Evolutionary conservation across 805 yeast genomes (phyloP).

Genomic region (Cyberlindnera saturnus): DNA sequence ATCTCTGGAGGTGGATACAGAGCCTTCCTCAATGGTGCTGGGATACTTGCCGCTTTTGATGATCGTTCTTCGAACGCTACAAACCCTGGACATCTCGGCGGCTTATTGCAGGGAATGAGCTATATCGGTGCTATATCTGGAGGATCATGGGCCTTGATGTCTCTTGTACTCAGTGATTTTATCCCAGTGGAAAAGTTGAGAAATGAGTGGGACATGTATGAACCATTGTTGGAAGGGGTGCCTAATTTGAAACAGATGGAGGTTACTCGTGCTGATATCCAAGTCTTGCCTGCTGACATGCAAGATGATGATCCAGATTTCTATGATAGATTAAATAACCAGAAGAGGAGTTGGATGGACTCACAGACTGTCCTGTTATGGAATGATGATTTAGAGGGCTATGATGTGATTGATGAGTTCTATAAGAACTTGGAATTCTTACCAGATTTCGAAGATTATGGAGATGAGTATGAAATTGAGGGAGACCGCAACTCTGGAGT

Average conservation of each 20-base stretch:
- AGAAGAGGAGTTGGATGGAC: slow-evolving; percentile 5
- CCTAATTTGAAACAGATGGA: slow-evolving; percentile 43
- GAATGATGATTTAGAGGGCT: slow-evolving; percentile 4
- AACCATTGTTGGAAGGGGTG: slow-evolving; percentile 49
- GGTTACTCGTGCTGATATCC: slow-evolving; percentile 24
- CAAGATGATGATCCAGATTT: slow-evolving; percentile 18
- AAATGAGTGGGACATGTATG: slow-evolving; percentile 36
- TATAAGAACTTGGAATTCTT: slow-evolving; percentile 16
- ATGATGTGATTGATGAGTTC: slow-evolving; percentile 19
- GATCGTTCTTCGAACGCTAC: slow-evolving; percentile 55
- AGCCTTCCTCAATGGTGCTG: slow-evolving; percentile 84
- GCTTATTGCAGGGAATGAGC: slow-evolving; percentile 62
- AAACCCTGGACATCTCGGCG: slow-evolving; percentile 55
- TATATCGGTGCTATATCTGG: slow-evolving; percentile 79
- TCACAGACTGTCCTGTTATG: background rate
- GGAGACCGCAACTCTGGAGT: background rate
- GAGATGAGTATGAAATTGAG: background rate
- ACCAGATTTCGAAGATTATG: slow-evolving; percentile 6
- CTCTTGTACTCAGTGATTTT: slow-evolving; percentile 32
- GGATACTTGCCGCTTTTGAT: slow-evolving; percentile 74
- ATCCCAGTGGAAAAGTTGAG: slow-evolving; percentile 31
- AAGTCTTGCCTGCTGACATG: slow-evolving; percentile 18
- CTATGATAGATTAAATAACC: slow-evolving; percentile 18
- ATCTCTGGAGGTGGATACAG: slow-evolving; percentile 88
- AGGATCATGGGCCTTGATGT: slow-evolving; percentile 66